Evolutionary conservation across 2,329 filamentous ascomycete species (phyloP), one percentile per base, ranked within the genome.

Genomic region (Pyrenophora tritici-repentis): DNA sequence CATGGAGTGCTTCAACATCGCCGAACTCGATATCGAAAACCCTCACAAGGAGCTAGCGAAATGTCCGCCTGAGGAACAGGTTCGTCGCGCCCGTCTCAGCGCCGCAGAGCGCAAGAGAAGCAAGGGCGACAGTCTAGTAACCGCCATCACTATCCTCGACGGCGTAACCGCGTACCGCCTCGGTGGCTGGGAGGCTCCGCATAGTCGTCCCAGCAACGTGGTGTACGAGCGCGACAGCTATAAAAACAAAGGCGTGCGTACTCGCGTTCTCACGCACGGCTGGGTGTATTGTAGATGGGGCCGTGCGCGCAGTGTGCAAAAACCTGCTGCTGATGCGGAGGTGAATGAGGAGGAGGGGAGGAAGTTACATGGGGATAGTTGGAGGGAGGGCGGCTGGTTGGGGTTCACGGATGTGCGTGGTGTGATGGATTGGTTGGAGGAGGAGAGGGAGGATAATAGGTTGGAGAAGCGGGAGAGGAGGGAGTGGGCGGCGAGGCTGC

Each of bases 261-360:
- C 9, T 1, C 35, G 64, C 1, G 6, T 48, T 1, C 12, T 73
- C 34, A 56, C 48, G 24, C 53, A 57, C 4, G 62, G 50, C 4
- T 71, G 63, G 66, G 63, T 66, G 43, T 64, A 45, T 47, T 67
- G 62, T 55, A 49, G 67, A 2, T 69, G 65, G 64, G 68, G 66
- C 0, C 22, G 55, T 18, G 26, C 43, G 32, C 8, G 31, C 1
- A 40, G 58, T 33, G 46, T 17, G 35, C 63, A 56, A 17, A 36
- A 35, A 7, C n/a, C n/a, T n/a, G 22, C 45, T 22, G 62, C 52
- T 3, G 6, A 16, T 16, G 7, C 39, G n/a, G 9, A 3, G 6
- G 2, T 26, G 4, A 47, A 14, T 14, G 59, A 59, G 42, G 48
- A 52, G 12, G 4, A n/a, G 8, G 45, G 12, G n/a, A 42, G 31